Evolutionary conservation across 2,329 filamentous ascomycete species (phyloP), one percentile per base, ranked within the genome.

Genomic region (Colletotrichum brevisporum): DNA sequence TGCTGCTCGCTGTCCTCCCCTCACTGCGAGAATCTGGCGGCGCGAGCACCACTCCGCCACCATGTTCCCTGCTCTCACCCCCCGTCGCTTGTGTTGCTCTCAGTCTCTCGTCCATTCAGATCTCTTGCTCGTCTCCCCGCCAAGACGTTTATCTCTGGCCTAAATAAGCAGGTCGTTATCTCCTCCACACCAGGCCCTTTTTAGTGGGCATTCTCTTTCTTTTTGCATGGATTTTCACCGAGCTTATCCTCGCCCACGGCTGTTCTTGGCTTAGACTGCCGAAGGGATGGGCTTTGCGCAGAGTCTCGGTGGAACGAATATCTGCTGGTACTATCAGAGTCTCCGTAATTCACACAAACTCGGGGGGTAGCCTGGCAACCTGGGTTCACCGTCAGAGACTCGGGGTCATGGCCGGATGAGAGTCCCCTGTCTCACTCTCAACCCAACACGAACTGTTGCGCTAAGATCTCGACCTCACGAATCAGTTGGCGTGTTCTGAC

Each of bases 141-240:
- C 67, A 69, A 69, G 67, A 61, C 62, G 36, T 69, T 67, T 69
- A 69, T 69, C 67, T 69, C 62, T 69, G 55, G 13, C 55, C 67
- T n/a, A 61, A 69, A 66, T 56, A 66, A 60, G 67, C 67, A 69
- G 67, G 62, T 67, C 66, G 55, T 66, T 69, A 69, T 67, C 67
- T 69, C 62, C 62, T 66, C 66, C 66, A 66, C 66, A 27, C 15
- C 24, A 48, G 12, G 15, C 39, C 41, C 39, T 45, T 24, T 60
- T 21, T 21, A 31, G 41, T 63, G 47, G 53, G 36, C 26, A 43
- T 31, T 36, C 31, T 36, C 31, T 36, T 36, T 36, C 13, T 50
- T 18, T 50, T 5, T 36, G 51, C 62, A 69, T 66, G 66, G 62
- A 6, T 60, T 66, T 18, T 31, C 50, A 15, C 55, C 66, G 55